Conservation (phyloP, 2,329 filamentous ascomycete genomes). For the Pseudogymnoascus sp. region DNA sequence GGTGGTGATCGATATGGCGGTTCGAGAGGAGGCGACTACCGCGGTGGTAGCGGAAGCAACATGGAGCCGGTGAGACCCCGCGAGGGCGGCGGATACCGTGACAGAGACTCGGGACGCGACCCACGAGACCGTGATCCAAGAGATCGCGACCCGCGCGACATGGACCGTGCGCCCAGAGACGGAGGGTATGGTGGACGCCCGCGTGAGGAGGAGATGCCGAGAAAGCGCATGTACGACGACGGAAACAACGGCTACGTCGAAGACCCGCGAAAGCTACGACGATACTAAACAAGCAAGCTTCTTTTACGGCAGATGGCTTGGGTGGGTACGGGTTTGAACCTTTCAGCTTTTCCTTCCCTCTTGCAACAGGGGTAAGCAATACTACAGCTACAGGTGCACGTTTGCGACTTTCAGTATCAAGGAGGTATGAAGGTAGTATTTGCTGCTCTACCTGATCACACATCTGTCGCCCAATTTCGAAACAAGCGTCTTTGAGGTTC, state of each 20-base stretch:
- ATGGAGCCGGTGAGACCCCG: constrained; percentile 71
- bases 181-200: constrained; percentile 43
- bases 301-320: constrained; percentile 29
- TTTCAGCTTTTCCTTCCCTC: constrained; percentile 31
- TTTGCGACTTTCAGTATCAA: constrained; percentile 19
- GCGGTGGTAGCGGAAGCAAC: constrained; percentile 55
- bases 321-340: constrained; percentile 40
- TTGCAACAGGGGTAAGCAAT: constrained; percentile 32
- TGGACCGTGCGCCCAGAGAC: constrained; percentile 43
- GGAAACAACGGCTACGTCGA: constrained; percentile 77
- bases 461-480: background rate
- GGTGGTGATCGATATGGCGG: constrained; percentile 36
- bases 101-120: constrained; percentile 38
- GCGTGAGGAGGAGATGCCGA: constrained; percentile 32
- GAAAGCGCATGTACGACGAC: constrained; percentile 61
- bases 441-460: constrained; percentile 18
- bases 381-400: constrained; percentile 16
- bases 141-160: constrained; percentile 42
- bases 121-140: constrained; percentile 43
- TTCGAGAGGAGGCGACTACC: constrained; percentile 27
- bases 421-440: constrained; percentile 26
- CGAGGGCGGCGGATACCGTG: constrained; percentile 38
- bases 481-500: constrained; percentile 10
- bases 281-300: constrained; percentile 44
- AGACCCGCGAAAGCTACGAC: constrained; percentile 59